Conservation (phyloP, 768 basidiomycete genomes). For the Coprinopsis sp. region DNA sequence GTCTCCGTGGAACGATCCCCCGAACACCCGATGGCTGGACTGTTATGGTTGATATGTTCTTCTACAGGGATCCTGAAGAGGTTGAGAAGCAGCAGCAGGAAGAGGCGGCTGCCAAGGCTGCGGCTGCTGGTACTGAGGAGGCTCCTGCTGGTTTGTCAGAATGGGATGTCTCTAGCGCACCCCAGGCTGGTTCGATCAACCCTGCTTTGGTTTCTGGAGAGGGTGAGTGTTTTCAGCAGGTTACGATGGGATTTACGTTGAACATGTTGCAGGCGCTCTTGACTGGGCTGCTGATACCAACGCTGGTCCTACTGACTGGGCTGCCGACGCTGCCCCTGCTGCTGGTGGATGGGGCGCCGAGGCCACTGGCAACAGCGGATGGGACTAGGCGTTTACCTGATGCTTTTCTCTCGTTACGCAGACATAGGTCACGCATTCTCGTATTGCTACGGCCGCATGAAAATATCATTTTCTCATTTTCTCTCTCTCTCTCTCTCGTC, state of each 20-base stretch:
- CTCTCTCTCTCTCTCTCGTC: conserved; percentile 3
- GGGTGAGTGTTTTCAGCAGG: conserved; percentile 37
- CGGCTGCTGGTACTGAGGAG: conserved; percentile 49
- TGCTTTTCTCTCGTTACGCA: conserved; percentile 9
- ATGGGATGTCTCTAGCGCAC: conserved; percentile 73
- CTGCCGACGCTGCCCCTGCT: conserved; percentile 68
- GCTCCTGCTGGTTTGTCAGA: conserved; percentile 42
- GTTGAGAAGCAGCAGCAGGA: conserved; percentile 97
- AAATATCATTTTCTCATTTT: conserved; percentile 23
- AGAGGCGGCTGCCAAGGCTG: conserved; percentile 82
- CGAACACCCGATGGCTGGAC: conserved; percentile 92
- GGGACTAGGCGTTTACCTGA: conserved; percentile 29
- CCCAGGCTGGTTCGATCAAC: conserved; percentile 69
- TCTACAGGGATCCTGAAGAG: conserved; percentile 99
- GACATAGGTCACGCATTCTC: conserved; percentile 14
- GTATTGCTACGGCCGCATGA: conserved; percentile 19
- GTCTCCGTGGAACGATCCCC: conserved; percentile 90
- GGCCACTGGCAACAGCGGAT: conserved; percentile 29
- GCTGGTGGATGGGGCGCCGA: conserved; percentile 42
- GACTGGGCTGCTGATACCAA: conserved; percentile 79
- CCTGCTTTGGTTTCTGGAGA: conserved; percentile 66
- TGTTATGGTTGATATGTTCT: conserved; percentile 99
- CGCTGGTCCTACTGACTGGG: conserved; percentile 69
- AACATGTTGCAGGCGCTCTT: conserved; percentile 50
- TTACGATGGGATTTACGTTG: neutral